Evolutionary conservation across 345 rosid genomes (phyloP).

Genomic region (Gossypioides kirkii): DNA sequence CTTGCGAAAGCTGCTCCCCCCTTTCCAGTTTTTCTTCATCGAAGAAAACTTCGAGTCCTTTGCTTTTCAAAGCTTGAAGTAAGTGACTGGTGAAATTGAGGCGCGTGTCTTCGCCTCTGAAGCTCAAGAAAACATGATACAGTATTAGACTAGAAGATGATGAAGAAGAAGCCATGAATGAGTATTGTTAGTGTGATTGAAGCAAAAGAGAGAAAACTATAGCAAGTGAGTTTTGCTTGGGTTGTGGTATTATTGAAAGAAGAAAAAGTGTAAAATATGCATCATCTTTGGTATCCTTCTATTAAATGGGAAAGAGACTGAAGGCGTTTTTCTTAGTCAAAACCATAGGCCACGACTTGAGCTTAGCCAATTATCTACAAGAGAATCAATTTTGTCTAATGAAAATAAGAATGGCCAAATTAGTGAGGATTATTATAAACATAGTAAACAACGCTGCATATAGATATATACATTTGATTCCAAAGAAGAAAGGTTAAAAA

Average conservation of each 20-base stretch:
- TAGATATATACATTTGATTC: no score
- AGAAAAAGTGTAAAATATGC: not conserved
- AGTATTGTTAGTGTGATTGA: not conserved
- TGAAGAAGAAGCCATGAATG: not conserved
- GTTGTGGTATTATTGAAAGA: not conserved
- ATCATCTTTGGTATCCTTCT: not conserved
- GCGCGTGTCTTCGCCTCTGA: not conserved
- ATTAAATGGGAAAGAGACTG: not conserved
- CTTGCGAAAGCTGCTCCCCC: not conserved
- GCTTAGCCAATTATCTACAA: no score
- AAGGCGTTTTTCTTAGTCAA: not conserved
- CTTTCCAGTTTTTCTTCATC: not conserved
- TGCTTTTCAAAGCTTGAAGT: not conserved
- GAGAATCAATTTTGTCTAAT: no score
- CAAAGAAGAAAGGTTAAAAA: no score
- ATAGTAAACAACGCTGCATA: no score
- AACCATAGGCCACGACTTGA: no score
- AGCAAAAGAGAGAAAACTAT: not conserved
- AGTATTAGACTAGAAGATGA: not conserved
- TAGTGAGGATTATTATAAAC: no score
- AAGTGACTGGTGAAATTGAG: not conserved
- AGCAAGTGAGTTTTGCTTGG: no score
- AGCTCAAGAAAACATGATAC: not conserved
- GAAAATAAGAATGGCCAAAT: no score
- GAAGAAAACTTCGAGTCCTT: not conserved